Conservation (phyloP, 305 asterid species). For the Solanum hybrid region DNA sequence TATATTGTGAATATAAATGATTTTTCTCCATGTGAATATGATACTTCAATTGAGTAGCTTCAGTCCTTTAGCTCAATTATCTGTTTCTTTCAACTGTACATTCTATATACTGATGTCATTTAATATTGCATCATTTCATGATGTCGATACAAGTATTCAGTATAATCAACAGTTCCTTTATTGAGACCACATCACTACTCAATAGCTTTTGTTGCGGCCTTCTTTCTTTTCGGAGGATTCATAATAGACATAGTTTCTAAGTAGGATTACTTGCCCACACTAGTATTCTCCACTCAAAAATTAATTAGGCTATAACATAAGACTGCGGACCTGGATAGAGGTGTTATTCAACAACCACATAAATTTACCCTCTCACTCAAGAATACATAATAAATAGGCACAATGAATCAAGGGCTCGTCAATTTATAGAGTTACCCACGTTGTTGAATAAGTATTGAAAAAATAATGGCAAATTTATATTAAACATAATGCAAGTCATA, state of each 20-base stretch:
- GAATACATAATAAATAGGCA: neutral
- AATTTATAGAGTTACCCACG: neutral
- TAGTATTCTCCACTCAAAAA: neutral
- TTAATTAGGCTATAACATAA: neutral
- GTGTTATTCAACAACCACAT: neutral
- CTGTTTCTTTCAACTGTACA: neutral
- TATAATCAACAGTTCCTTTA: neutral
- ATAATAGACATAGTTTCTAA: no score
- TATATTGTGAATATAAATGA: no score
- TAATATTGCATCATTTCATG: neutral
- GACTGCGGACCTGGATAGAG: neutral
- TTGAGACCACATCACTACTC: neutral
- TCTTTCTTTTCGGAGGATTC: neutral
- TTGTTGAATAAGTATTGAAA: neutral
- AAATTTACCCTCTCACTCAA: neutral
- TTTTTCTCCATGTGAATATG: neutral
- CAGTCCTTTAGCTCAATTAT: neutral
- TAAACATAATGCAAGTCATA: neutral
- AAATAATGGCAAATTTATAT: neutral
- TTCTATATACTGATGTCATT: neutral
- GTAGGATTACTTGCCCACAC: neutral
- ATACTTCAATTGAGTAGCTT: neutral
- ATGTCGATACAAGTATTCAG: neutral
- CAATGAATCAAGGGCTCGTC: neutral
- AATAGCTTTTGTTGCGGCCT: neutral